Evolutionary conservation across 352 stramenopile species (phyloP).

Genomic region (Phytophthora sp.): DNA sequence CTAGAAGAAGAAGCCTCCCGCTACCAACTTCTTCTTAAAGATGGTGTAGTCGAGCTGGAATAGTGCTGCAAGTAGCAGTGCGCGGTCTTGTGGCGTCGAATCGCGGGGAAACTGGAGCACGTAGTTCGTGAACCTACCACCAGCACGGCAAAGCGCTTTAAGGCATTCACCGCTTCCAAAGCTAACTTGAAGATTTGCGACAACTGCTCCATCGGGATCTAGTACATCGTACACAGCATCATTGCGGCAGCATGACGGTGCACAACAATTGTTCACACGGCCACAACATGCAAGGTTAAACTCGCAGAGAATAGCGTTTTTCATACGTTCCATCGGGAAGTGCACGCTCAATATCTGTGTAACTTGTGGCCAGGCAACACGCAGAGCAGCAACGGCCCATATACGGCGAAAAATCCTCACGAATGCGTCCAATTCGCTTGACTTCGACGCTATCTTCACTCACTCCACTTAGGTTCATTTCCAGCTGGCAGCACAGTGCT

Average conservation of each 20-base stretch:
- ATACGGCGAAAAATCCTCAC: slow-evolving; percentile 66
- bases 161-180: slow-evolving; percentile 37
- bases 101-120: slow-evolving; percentile 65
- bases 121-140: slow-evolving; percentile 60
- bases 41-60: slow-evolving; percentile 69
- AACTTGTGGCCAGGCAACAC: slow-evolving; percentile 66
- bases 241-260: slow-evolving; percentile 65
- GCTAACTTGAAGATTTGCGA: slow-evolving; percentile 61
- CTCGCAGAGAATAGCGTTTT: slow-evolving; percentile 57
- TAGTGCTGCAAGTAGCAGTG: slow-evolving; percentile 59
- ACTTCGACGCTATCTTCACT: slow-evolving; percentile 10
- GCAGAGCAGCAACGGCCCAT: slow-evolving; percentile 40
- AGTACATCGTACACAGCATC: slow-evolving; percentile 74
- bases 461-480: slow-evolving; percentile 50
- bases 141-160: slow-evolving; percentile 43
- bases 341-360: slow-evolving; percentile 65
- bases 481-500: slow-evolving; percentile 41
- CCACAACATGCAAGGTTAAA: slow-evolving; percentile 63
- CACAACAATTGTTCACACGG: slow-evolving; percentile 74
- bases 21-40: slow-evolving; percentile 46
- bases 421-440: slow-evolving; percentile 47
- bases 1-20: no score
- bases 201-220: slow-evolving; percentile 55
- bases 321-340: slow-evolving; percentile 59
- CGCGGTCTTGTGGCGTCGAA: slow-evolving; percentile 56